These are phyloP conservation scores for Verruconis gallopava DNA, from an alignment of 2,329 filamentous ascomycete genomes.

Conservation along the genomic window DNA sequence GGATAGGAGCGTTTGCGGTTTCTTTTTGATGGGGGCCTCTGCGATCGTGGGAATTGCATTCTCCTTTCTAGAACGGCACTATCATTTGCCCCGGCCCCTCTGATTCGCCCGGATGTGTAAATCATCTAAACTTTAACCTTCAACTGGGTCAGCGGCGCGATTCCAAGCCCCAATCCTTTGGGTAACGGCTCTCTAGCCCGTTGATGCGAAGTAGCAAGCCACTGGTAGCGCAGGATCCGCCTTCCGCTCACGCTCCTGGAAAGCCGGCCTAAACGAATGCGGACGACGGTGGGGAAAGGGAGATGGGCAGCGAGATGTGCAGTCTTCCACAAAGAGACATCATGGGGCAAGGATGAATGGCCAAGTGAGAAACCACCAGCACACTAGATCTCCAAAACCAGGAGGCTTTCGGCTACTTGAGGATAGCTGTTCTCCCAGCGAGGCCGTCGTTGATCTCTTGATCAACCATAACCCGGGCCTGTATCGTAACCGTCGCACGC, in stretches of 20 bases:
- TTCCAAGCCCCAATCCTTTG: background rate
- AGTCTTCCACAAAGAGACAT: background rate
- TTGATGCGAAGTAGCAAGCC: background rate
- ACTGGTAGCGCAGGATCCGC: background rate
- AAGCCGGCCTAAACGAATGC: background rate
- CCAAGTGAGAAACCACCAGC: background rate
- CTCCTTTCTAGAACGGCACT: background rate
- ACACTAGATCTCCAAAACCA: background rate
- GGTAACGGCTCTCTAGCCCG: background rate
- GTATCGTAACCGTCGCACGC: background rate
- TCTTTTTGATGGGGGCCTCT: too few relatives aligned
- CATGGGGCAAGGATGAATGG: background rate
- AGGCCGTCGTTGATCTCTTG: background rate
- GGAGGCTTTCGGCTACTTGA: background rate
- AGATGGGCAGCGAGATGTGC: background rate
- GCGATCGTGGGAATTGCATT: too few relatives aligned
- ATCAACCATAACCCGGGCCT: background rate
- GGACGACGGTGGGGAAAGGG: background rate
- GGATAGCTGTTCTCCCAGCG: background rate
- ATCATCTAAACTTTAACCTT: background rate
- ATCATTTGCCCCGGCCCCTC: background rate
- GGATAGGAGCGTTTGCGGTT: too few relatives aligned
- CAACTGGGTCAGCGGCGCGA: background rate
- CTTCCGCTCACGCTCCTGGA: background rate
- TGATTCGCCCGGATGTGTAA: background rate